Evolutionary conservation across 495 filamentous ascomycete genomes (phyloP), one percentile per base, ranked within the genome.

Genomic region (Aspergillus mulundensis): DNA sequence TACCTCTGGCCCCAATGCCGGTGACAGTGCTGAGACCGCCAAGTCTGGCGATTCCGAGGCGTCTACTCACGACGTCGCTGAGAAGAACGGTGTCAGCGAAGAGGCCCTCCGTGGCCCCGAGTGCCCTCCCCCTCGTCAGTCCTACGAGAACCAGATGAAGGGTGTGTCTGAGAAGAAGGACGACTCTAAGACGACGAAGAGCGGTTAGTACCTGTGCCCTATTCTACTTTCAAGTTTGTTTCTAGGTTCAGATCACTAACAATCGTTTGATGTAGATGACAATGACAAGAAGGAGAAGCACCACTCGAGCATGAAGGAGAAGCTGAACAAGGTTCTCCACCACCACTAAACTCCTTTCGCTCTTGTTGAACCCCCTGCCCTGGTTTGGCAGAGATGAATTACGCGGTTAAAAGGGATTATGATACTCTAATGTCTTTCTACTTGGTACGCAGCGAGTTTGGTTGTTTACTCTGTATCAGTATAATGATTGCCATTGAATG

Each of bases 31-130:
- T 36, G 32, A 36, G 32, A 36, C 32, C 32, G 12, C 32, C 34
- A 25, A 44, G n/a, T 44, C 50, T 11, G 28, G 38, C 19, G 3
- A 10, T 10, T 10, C 32, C 11, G 32, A 36, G 32, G n/a, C 8
- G 5, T 5, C 28, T 28, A 45, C 10, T 20, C 21, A 38, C 11
- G 32, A 36, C 19, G 23, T 32, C 19, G 39, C 20, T 7, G 21
- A 53, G n/a, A 53, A 55, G 38, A 39, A 49, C 23, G 57, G 61
- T 18, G 71, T 61, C 18, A 73, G 70, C 60, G 47, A 67, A 48
- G 73, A 76, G 44, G 68, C 73, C 2, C 56, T 75, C 23, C 53
- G 61, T 53, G 73, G 71, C 0, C 73, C 71, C 2, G 63, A 67
- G 47, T 63, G 59, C 18, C 64, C 69, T 7, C 51, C 67, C 2